Conservation (phyloP, 352 stramenopile species). For the Globisporangium cystogenes region DNA sequence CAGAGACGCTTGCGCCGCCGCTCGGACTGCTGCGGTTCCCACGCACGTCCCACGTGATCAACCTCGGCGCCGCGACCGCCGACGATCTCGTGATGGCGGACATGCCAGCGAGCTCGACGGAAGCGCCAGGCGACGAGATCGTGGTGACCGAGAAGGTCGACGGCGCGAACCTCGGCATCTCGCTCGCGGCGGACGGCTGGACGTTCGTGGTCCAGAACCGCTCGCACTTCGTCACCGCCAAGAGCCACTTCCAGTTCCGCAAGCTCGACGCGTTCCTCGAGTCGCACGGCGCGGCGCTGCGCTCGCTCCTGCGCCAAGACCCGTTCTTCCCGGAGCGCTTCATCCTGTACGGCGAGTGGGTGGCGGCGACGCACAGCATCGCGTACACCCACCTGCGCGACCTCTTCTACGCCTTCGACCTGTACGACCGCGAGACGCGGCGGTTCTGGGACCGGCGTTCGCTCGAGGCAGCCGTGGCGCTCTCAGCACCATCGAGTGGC, state of each 20-base stretch:
- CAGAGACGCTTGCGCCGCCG: constrained; percentile 24
- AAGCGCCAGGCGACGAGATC: constrained; percentile 17
- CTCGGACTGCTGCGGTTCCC: constrained; percentile 57
- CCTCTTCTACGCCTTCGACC: constrained; percentile 77
- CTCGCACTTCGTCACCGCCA: constrained; percentile 53
- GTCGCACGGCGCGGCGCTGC: constrained; percentile 30
- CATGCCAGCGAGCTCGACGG: neutral
- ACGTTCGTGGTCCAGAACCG: constrained; percentile 72
- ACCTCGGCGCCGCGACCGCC: constrained; percentile 41
- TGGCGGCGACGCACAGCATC: constrained; percentile 75
- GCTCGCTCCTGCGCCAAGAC: constrained; percentile 37
- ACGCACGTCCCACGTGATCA: constrained; percentile 51
- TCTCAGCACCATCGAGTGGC: constrained; percentile 11
- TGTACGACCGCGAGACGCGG: constrained; percentile 56
- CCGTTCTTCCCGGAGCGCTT: constrained; percentile 54
- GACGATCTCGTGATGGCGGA: constrained; percentile 43
- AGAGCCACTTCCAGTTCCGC: constrained; percentile 62
- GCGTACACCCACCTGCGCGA: constrained; percentile 58
- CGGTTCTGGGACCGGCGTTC: constrained; percentile 37
- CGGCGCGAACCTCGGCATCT: constrained; percentile 82
- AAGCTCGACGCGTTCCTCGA: constrained; percentile 55
- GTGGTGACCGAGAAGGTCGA: constrained; percentile 83
- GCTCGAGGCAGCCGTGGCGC: constrained; percentile 25
- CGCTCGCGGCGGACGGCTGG: constrained; percentile 33
- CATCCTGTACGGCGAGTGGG: constrained; percentile 82